phyloP scores from a whole-genome alignment of 2,329 filamentous ascomycete genomes.

The Leptosphaerulina australis region DNA sequence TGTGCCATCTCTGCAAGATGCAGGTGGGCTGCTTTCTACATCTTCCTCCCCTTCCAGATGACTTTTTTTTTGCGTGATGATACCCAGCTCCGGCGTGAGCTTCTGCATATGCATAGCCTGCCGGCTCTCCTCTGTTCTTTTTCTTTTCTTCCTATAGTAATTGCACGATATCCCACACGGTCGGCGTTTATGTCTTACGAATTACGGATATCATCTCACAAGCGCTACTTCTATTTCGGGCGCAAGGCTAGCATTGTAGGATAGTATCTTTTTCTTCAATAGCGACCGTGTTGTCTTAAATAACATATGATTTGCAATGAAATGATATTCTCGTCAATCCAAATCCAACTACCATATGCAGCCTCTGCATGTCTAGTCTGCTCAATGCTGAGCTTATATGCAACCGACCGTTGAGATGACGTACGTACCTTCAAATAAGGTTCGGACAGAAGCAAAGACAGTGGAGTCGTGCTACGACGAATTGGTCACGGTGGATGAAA shows the following conservation, averaged over 20 bases:
- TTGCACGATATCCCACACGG: constrained; percentile 31
- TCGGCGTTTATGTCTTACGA: constrained; percentile 26
- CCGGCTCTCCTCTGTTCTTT: constrained; percentile 18
- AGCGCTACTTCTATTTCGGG: background rate
- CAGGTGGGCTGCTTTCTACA: constrained; percentile 40
- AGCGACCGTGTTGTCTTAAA: background rate
- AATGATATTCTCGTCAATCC: too few species aligned
- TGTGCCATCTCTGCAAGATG: constrained; percentile 40
- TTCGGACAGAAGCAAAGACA: constrained; percentile 13
- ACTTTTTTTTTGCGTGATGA: constrained; percentile 38
- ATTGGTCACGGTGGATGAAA: constrained; percentile 11
- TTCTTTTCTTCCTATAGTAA: constrained; percentile 5
- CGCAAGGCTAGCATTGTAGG: constrained; percentile 5
- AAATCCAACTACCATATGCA: background rate
- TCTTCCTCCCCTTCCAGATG: constrained; percentile 20
- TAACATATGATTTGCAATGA: background rate
- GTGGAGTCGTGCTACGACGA: constrained; percentile 12
- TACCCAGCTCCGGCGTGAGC: constrained; percentile 39
- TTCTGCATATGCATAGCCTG: constrained; percentile 31
- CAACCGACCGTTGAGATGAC: constrained; percentile 8
- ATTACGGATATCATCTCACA: constrained; percentile 20
- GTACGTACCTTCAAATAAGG: constrained; percentile 16
- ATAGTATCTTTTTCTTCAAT: background rate
- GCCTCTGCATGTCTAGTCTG: background rate
- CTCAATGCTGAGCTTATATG: constrained; percentile 2